Percentiles rank a stretch among this genome's conserved stretches.
Evolutionary conservation across 1,284 basidiomycete species (phyloP).

Genomic region (Leccinum brunneo-olivaceum): DNA sequence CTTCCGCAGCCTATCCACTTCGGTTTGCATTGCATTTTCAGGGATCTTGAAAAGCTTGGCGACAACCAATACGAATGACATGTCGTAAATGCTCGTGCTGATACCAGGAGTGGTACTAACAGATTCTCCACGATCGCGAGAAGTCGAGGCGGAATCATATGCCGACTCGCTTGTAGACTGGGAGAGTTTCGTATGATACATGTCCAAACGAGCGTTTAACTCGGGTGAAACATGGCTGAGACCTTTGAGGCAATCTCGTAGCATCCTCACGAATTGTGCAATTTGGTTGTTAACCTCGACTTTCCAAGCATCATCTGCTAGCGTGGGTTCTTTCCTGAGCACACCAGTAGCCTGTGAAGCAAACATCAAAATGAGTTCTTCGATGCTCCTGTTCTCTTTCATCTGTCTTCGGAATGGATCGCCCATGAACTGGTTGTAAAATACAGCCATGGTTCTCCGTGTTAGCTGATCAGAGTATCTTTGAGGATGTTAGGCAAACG

Average conservation of each 20-base stretch:
- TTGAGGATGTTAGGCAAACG: constrained; percentile 7
- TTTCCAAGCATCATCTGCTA: constrained; percentile 85
- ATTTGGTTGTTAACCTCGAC: constrained; percentile 88
- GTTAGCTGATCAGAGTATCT: constrained; percentile 86
- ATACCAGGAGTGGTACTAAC: constrained; percentile 35
- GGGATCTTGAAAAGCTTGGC: constrained; percentile 72
- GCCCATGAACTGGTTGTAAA: constrained; percentile 84
- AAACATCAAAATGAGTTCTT: constrained; percentile 94
- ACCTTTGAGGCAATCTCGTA: constrained; percentile 71
- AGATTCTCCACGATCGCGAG: constrained; percentile 50
- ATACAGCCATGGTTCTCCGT: constrained; percentile 82
- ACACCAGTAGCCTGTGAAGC: constrained; percentile 84
- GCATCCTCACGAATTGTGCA: constrained; percentile 77
- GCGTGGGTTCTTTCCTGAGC: constrained; percentile 75
- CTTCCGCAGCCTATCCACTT: constrained; percentile 64
- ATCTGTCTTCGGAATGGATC: constrained; percentile 81
- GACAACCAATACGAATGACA: constrained; percentile 70
- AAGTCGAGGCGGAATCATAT: constrained; percentile 57
- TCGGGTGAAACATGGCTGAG: constrained; percentile 79
- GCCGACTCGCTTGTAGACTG: constrained; percentile 56
- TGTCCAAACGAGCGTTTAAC: constrained; percentile 72
- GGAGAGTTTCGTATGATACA: constrained; percentile 77
- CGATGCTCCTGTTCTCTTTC: constrained; percentile 94
- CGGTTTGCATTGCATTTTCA: constrained; percentile 61
- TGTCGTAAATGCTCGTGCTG: constrained; percentile 55